Evolutionary conservation across 192 early-diverging fungal genomes (phyloP).

Genomic region (Chytriomyces confervae): DNA sequence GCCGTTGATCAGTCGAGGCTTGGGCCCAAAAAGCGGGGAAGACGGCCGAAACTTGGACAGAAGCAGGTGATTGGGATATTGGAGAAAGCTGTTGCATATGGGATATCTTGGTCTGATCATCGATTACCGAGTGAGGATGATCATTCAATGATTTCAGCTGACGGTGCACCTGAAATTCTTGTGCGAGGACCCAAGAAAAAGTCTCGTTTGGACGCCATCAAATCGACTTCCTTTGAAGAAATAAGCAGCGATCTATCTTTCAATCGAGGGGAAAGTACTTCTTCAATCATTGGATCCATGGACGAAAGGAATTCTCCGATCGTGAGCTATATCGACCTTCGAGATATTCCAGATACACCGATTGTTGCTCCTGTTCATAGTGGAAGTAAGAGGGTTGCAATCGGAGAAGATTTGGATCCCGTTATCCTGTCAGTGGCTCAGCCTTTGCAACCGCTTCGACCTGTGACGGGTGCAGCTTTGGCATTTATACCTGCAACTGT

Average conservation of each 20-base stretch:
- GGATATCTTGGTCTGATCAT: neutral
- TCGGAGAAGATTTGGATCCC: slow-evolving; percentile 33
- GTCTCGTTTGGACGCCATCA: neutral
- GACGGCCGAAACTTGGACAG: neutral
- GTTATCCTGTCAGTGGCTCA: slow-evolving; percentile 13
- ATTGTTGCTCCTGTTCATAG: neutral
- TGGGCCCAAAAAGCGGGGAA: slow-evolving; percentile 15
- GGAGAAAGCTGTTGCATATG: neutral
- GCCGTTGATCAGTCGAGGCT: neutral
- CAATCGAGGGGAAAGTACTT: neutral
- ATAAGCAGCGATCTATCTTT: neutral
- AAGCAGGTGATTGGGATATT: too few relatives aligned
- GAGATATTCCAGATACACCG: neutral
- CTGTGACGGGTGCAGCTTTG: slow-evolving; percentile 8
- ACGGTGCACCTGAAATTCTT: neutral
- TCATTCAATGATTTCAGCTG: neutral
- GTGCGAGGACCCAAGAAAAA: neutral
- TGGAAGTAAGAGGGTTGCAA: neutral
- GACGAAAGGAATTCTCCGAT: neutral
- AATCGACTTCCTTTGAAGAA: neutral
- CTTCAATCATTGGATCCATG: neutral
- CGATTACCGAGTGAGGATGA: neutral
- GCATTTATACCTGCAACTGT: slow-evolving; percentile 14
- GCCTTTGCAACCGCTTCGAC: slow-evolving; percentile 3
- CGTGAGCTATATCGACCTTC: neutral